Conservation (phyloP, 164 flowering plant genomes). For the Vitis riparia region DNA sequence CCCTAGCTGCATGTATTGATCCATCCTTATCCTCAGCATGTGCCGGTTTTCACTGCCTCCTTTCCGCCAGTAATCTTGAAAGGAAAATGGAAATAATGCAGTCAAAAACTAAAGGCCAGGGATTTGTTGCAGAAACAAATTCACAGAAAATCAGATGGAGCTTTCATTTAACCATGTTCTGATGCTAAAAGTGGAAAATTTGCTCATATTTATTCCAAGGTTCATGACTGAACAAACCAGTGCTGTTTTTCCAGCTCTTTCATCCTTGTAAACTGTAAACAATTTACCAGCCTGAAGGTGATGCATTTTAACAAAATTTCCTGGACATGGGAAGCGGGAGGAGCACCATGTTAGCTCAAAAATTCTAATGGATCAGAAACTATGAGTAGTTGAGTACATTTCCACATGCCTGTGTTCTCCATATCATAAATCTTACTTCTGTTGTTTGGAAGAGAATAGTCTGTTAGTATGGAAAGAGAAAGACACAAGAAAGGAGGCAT, state of each 20-base stretch:
- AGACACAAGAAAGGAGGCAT: too few relatives aligned
- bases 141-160: too few relatives aligned
- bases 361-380: background rate
- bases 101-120: too few relatives aligned
- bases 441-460: conserved; percentile 20
- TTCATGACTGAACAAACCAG: too few relatives aligned
- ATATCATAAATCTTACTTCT: conserved; percentile 41
- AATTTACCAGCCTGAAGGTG: conserved; percentile 28
- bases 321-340: conserved; percentile 11
- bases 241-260: conserved; percentile 14
- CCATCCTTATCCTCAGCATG: conserved; percentile 6
- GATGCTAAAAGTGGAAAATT: too few relatives aligned
- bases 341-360: background rate
- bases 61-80: conserved; percentile 28
- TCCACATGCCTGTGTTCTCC: conserved; percentile 39
- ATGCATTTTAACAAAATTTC: conserved; percentile 36
- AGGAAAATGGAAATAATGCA: background rate
- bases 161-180: too few relatives aligned
- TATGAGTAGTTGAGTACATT: background rate
- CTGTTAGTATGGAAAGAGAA: too few relatives aligned
- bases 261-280: conserved; percentile 34
- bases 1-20: background rate
- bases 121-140: too few relatives aligned
- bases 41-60: conserved; percentile 10
- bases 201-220: conserved; percentile 31